Percentiles rank a stretch among this genome's conserved stretches.
Conservation (phyloP, 2,329 filamentous ascomycete genomes). For the Talaromyces sp. region DNA sequence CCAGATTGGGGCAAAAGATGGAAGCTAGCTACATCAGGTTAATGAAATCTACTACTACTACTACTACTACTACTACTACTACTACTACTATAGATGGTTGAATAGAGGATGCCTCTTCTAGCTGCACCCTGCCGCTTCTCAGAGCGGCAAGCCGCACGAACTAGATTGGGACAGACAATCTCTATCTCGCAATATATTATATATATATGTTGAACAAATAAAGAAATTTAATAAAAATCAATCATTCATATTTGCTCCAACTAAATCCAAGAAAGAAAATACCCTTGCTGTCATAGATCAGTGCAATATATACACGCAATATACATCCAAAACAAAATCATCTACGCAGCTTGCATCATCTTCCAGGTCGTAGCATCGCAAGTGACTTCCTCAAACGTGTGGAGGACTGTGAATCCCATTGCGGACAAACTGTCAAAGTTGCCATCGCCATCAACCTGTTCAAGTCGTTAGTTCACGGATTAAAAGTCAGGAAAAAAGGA, state of each 20-base stretch:
- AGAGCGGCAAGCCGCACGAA: too few species aligned
- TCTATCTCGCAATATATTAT: too few species aligned
- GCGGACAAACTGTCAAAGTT: slow-evolving; percentile 66
- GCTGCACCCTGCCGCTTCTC: too few species aligned
- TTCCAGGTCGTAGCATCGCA: slow-evolving; percentile 60
- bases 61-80: too few species aligned
- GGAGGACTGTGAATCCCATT: slow-evolving; percentile 75
- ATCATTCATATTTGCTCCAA: background rate
- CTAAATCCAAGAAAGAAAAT: background rate
- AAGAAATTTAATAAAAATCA: background rate
- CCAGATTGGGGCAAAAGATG: too few species aligned
- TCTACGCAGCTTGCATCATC: slow-evolving; percentile 40
- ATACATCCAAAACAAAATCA: slow-evolving; percentile 6
- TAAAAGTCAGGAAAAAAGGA: background rate
- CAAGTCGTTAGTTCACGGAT: background rate
- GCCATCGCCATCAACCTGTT: slow-evolving; percentile 64
- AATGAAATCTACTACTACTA: too few species aligned
- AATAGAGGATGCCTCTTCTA: too few species aligned
- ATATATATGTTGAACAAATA: too few species aligned
- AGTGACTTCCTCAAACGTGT: slow-evolving; percentile 77
- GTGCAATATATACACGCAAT: background rate
- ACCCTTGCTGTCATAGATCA: background rate
- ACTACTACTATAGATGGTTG: too few species aligned
- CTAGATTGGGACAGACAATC: too few species aligned
- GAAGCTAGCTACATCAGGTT: too few species aligned